A percentile compares a stretch with the other conserved stretches of the same genome.
phyloP scores from a whole-genome alignment of 805 yeast genomes.

The Kodamaea nitidulidarum region DNA sequence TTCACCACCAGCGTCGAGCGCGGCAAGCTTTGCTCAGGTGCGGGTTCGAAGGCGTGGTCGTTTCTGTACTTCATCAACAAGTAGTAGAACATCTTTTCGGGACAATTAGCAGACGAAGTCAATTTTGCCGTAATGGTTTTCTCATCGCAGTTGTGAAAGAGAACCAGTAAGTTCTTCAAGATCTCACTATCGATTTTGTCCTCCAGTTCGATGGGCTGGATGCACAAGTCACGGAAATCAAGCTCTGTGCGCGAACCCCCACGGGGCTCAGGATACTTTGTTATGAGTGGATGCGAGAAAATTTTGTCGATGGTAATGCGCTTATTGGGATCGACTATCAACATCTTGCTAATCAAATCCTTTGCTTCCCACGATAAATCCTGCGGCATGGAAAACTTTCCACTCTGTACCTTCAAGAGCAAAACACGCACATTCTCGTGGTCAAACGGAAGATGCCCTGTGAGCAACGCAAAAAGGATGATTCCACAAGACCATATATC shows the following conservation, averaged over 20 bases:
- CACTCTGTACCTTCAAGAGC: slow-evolving; percentile 85
- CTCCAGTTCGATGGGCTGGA: slow-evolving; percentile 32
- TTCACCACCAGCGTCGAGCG: slow-evolving; percentile 38
- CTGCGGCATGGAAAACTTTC: slow-evolving; percentile 78
- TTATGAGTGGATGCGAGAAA: slow-evolving; percentile 73
- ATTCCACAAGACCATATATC: slow-evolving; percentile 99
- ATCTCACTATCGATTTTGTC: slow-evolving; percentile 70
- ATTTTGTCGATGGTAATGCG: slow-evolving; percentile 79
- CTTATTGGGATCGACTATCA: slow-evolving; percentile 73
- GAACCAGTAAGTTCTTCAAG: slow-evolving; percentile 66
- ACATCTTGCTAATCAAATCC: slow-evolving; percentile 77
- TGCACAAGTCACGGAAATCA: slow-evolving; percentile 9
- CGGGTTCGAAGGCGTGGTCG: slow-evolving; percentile 45
- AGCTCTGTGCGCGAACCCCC: slow-evolving; percentile 10
- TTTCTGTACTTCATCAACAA: slow-evolving; percentile 68
- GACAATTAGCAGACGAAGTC: slow-evolving; percentile 51
- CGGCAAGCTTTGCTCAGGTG: slow-evolving; percentile 25
- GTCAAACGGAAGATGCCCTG: slow-evolving; percentile 95
- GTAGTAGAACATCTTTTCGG: slow-evolving; percentile 80
- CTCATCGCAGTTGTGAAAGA: slow-evolving; percentile 75
- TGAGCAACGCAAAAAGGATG: slow-evolving; percentile 84
- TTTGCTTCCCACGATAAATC: slow-evolving; percentile 79
- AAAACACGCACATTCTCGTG: slow-evolving; percentile 90
- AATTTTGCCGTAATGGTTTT: slow-evolving; percentile 50
- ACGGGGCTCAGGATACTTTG: slow-evolving; percentile 56